Base-by-base conservation (phyloP, 805 yeast genomes). In the Metschnikowia corniflorae region DNA sequence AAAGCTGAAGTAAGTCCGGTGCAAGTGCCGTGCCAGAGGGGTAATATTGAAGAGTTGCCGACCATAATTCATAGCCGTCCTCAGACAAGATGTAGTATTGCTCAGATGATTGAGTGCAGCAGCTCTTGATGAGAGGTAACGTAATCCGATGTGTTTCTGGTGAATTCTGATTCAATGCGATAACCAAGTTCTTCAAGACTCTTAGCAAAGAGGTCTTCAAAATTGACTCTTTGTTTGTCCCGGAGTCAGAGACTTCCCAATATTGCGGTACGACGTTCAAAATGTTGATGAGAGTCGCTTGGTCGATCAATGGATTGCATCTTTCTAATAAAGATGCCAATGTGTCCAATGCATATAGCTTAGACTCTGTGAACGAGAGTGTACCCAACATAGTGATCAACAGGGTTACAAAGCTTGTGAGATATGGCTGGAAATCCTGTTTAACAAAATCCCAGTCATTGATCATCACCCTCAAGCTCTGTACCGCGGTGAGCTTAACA, bases 391-490 rank as follows among this genome's bases (percentile, higher is more conserved):
- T 51, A 7, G 58, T 57, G 21, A 87, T 55, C 10, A 80, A 54
- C n/a, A 70, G 56, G 2, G 60, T 49, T 8, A 84, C 70, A 26
- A 74, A 72, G 1, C 67, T 68, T 19, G 74, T 70, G 36, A 84
- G 63, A 51, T 63, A 88, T 1, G 91, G 86, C 44, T 73, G 61
- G 50, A 93, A 86, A 20, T 68, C 78, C 12, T 62, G 65, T 42
- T 85, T 81, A 25, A 78, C 70, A 57, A 91, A 89, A 42, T 85
- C 89, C 86, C 94, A 86, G 51, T 88, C 96, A 43, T 86, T 89
- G 21, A 91, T 68, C 32, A 85, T 69, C 19, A 76, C 70, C 41
- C 79, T 72, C 15, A 89, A 61, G 0, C 91, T 77, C 50, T 81
- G 82, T 12, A 82, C 69, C 0, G 93, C 80, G 0, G 94, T 77